Evolutionary conservation across 306 rosid species (phyloP).

Genomic region (Corylus heterophylla): DNA sequence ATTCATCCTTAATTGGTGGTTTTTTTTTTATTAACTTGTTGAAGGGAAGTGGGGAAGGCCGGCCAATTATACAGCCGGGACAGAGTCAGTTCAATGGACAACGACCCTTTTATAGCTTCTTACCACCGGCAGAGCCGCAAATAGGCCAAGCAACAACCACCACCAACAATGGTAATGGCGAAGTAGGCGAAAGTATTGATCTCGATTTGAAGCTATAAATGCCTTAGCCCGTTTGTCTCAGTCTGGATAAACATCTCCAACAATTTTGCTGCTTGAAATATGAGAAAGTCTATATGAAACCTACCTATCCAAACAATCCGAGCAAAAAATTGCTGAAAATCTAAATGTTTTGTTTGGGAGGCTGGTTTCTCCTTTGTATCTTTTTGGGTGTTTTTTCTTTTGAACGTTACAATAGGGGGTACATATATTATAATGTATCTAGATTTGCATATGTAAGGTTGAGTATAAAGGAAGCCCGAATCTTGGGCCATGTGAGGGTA

Average conservation of each 20-base stretch:
- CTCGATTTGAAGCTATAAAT: conserved; percentile 71
- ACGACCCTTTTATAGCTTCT: conserved; percentile 45
- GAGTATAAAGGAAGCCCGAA: conserved; percentile 34
- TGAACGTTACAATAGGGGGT: conserved; percentile 14
- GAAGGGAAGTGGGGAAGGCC: conserved; percentile 48
- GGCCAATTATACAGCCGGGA: conserved; percentile 24
- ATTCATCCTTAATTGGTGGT: conserved; percentile 10
- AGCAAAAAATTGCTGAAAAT: too few species aligned
- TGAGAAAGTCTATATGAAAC: too few species aligned
- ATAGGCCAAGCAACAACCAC: conserved; percentile 31
- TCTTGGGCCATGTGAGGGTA: conserved; percentile 27
- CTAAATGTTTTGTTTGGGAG: conserved; percentile 15
- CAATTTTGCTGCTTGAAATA: too few species aligned
- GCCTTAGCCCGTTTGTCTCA: background rate
- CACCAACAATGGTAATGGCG: conserved; percentile 31
- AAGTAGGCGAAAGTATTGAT: conserved; percentile 54
- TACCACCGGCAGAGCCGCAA: conserved; percentile 50
- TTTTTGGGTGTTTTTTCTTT: background rate
- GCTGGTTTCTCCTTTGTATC: conserved; percentile 33
- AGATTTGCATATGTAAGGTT: conserved; percentile 43
- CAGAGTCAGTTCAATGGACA: conserved; percentile 38
- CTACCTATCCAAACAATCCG: too few species aligned
- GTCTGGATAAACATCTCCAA: too few species aligned
- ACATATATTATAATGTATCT: conserved; percentile 24
- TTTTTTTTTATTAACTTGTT: conserved; percentile 15